These are phyloP conservation scores for Barnettozyma wickerhamii DNA, from an alignment of 805 yeast species.

Conservation along the genomic window DNA sequence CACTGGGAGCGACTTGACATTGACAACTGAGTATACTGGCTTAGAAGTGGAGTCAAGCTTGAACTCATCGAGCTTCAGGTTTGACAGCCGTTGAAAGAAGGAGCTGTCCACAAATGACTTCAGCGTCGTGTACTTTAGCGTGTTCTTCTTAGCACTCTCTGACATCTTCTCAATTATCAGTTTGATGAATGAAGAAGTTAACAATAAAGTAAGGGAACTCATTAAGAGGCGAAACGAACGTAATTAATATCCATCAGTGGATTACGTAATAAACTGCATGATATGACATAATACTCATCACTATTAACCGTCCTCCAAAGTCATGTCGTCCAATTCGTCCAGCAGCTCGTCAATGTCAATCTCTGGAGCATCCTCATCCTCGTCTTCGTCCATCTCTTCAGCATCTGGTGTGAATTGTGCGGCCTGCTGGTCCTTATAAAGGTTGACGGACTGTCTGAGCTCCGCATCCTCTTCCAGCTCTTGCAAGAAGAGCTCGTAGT, in stretches of 20 bases:
- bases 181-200: too few species aligned
- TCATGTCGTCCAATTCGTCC: conserved; percentile 94
- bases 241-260: too few species aligned
- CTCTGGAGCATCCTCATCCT: conserved; percentile 81
- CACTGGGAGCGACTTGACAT: conserved; percentile 25
- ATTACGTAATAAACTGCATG: too few species aligned
- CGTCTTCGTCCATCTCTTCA: conserved; percentile 47
- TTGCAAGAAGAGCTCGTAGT: conserved; percentile 92
- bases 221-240: too few species aligned
- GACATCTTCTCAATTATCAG: not conserved
- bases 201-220: too few species aligned
- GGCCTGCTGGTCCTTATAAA: conserved; percentile 60
- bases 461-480: conserved; percentile 97
- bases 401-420: conserved; percentile 18
- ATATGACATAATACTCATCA: too few species aligned
- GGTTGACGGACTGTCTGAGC: conserved; percentile 82
- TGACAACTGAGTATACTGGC: conserved; percentile 25
- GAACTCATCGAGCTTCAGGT: conserved; percentile 66
- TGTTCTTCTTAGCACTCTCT: not conserved
- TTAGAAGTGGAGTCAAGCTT: conserved; percentile 42
- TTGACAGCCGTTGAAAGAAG: conserved; percentile 74
- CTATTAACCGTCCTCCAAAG: conserved; percentile 57
- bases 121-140: conserved; percentile 36
- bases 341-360: conserved; percentile 88
- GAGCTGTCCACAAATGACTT: conserved; percentile 82